phyloP scores from a whole-genome alignment of 192 early-diverging fungal species.

The Coemansia guatemalensis region DNA sequence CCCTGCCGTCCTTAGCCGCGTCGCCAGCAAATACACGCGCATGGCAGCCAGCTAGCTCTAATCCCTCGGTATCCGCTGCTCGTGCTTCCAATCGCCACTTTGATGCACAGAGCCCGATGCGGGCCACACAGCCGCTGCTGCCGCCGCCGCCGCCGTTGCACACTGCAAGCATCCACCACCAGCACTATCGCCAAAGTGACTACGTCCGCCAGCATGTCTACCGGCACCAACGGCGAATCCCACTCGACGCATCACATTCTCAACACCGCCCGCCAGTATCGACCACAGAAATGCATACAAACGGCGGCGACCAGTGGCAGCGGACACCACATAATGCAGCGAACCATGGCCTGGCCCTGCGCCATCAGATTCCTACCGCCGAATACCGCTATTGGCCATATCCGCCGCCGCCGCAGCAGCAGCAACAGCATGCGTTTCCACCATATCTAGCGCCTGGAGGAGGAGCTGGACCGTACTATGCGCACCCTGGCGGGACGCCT shows the following conservation, averaged over 20 bases:
- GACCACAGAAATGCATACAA: not conserved
- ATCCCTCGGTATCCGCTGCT: not conserved
- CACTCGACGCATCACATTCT: not conserved
- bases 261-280: not conserved
- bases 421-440: constrained; percentile 8
- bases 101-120: not conserved
- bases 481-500: constrained; percentile 1
- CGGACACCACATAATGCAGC: not conserved
- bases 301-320: too few relatives aligned
- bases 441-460: not conserved
- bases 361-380: constrained; percentile 16
- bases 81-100: not conserved
- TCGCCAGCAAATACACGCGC: constrained; percentile 4
- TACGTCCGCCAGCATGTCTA: constrained; percentile 6
- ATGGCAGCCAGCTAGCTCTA: not conserved
- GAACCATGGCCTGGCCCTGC: constrained; percentile 13
- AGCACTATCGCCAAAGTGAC: constrained; percentile 6
- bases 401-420: constrained; percentile 28
- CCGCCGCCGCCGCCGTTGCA: not conserved
- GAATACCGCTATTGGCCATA: constrained; percentile 51
- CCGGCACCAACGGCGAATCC: constrained; percentile 4
- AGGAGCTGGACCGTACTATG: constrained; percentile 7
- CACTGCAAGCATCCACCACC: constrained; percentile 3
- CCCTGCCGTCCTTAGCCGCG: not conserved
- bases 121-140: not conserved